Percentiles rank a stretch among this genome's conserved stretches.
Evolutionary conservation across 192 early-diverging fungal genomes (phyloP).

Genomic region (Funneliformis geosporum): DNA sequence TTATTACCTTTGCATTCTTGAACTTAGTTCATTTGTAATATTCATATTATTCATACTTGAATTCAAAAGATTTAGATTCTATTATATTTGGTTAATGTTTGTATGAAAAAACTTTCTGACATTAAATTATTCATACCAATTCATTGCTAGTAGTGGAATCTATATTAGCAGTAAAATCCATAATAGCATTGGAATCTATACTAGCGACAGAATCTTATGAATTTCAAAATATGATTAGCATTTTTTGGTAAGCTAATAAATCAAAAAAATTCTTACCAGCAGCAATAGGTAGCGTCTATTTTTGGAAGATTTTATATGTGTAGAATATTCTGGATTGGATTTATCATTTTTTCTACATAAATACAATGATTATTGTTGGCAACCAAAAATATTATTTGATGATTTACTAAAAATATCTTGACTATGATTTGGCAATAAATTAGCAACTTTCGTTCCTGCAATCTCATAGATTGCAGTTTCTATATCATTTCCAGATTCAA

Average conservation of each 20-base stretch:
- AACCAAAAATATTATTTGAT: not conserved
- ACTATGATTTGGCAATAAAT: not conserved
- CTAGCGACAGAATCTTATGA: not conserved
- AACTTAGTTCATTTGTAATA: not conserved
- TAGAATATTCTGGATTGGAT: too few species aligned
- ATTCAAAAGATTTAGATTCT: not conserved
- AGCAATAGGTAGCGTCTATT: not conserved
- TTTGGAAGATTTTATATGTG: too few species aligned
- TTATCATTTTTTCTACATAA: not conserved
- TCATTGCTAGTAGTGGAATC: not conserved
- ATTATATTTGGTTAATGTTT: not conserved
- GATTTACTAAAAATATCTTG: not conserved
- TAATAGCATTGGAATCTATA: too few species aligned
- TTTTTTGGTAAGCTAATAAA: not conserved
- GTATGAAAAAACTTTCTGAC: not conserved
- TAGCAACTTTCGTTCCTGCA: not conserved
- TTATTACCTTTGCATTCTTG: not conserved
- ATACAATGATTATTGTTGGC: not conserved
- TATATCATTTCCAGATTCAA: not conserved
- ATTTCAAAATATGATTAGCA: not conserved
- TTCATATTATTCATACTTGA: not conserved
- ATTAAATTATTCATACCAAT: not conserved
- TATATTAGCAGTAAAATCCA: too few species aligned
- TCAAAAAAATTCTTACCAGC: not conserved
- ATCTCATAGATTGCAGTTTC: not conserved